Evolutionary conservation across 2,329 filamentous ascomycete species (phyloP).

Genomic region (Didymella keratinophila): DNA sequence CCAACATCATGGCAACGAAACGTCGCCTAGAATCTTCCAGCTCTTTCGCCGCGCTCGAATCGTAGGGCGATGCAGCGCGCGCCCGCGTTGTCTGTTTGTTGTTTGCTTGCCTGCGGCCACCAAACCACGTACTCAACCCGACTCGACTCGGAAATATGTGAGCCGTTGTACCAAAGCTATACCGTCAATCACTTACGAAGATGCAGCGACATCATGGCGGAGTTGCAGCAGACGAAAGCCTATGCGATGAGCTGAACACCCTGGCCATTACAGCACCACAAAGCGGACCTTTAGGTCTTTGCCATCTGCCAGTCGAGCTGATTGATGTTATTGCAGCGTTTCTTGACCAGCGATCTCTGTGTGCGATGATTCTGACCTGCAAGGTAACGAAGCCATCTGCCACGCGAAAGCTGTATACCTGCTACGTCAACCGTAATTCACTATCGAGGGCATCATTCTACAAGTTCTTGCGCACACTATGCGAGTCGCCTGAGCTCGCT

Average conservation of each 20-base stretch:
- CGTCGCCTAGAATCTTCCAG: not conserved
- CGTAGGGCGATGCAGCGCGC: too few species aligned
- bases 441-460: not conserved
- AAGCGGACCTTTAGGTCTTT: not conserved
- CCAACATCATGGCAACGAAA: not conserved
- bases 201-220: not conserved
- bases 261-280: not conserved
- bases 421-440: not conserved
- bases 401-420: too few species aligned
- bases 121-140: not conserved
- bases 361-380: not conserved
- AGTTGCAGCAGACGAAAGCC: not conserved
- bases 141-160: not conserved
- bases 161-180: not conserved
- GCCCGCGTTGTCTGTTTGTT: not conserved
- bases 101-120: not conserved
- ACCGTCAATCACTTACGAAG: not conserved
- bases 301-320: not conserved
- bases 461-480: conserved; percentile 6
- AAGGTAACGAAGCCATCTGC: not conserved
- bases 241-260: not conserved
- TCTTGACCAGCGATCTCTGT: not conserved
- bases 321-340: not conserved
- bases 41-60: too few species aligned
- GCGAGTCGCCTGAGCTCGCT: conserved; percentile 6